Evolutionary conservation across 331 rosid species (phyloP), one percentile per base, ranked within the genome.

Genomic region (Stylosanthes scabra): DNA sequence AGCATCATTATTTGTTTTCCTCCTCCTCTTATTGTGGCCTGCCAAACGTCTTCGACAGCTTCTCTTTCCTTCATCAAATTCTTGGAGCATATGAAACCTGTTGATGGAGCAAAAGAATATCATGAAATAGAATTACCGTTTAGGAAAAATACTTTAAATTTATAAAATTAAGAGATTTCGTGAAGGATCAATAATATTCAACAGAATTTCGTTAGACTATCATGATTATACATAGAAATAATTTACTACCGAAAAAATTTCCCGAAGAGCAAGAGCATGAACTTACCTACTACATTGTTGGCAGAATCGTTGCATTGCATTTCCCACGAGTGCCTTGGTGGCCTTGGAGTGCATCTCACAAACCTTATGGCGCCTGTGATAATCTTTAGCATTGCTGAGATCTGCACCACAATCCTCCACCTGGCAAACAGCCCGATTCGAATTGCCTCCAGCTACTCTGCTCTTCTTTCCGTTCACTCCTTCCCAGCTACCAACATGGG

Each of bases 281-380:
- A 66, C 87, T 68, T 60, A 88, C 99, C 99, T 86, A 72, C 99
- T 94, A 73, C 99, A 94, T 71, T 94, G 99, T 75, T 94, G 99
- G 81, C 99, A 94, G 80, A 94, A 94, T 5, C 99, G 81, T 73
- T 94, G 99, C 92, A 85, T 83, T 14, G 70, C 71, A n/a, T 83
- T 90, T 46, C 90, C 96, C 8, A 94, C 91, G 49, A 91, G 86
- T 1, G 92, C 96, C 75, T 71, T 82, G 55, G 70, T 72, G 2
- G 97, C 96, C 86, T 89, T 94, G 41, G 97, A 83, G 67, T 94
- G 99, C 78, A 91, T 45, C 66, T 83, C 93, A 51, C 99, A 94
- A 45, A 94, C 99, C 74, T 91, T 94, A 72, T 94, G 98, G 31
- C 98, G 87, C 51, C 94, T 50, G 67, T 94, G 96, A 83, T 94